phyloP scores from a whole-genome alignment of 2,329 filamentous ascomycete species.

The Dactylellina leptospora region DNA sequence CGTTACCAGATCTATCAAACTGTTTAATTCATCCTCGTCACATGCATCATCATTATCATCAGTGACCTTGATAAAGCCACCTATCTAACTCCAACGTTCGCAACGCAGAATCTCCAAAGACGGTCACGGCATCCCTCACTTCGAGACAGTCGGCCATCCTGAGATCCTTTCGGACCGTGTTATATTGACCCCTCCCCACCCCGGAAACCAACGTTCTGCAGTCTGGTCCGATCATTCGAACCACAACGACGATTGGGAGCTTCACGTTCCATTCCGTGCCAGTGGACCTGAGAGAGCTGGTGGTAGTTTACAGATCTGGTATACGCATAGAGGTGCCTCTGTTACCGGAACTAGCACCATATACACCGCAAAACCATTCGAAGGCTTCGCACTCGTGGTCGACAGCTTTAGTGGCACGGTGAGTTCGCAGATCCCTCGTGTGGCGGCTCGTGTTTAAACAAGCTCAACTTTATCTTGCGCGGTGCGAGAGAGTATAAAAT shows the following conservation, averaged over 20 bases:
- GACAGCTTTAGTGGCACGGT: constrained; percentile 77
- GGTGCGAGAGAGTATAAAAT: background rate
- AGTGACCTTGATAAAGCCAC: constrained; percentile 17
- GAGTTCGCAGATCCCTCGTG: constrained; percentile 61
- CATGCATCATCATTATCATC: background rate
- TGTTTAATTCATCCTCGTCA: background rate
- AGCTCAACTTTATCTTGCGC: background rate
- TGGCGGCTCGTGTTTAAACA: too few relatives aligned
- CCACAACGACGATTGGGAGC: constrained; percentile 75
- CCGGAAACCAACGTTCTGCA: constrained; percentile 83
- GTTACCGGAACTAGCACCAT: constrained; percentile 66
- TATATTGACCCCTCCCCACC: constrained; percentile 86
- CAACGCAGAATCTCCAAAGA: constrained; percentile 71
- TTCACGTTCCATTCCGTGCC: constrained; percentile 86
- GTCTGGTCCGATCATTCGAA: constrained; percentile 77
- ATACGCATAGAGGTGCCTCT: constrained; percentile 53
- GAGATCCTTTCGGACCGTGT: constrained; percentile 85
- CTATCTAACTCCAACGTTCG: constrained; percentile 35
- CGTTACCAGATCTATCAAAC: background rate
- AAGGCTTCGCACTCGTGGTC: constrained; percentile 86
- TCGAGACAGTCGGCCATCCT: constrained; percentile 67
- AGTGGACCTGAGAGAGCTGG: constrained; percentile 83
- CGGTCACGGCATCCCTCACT: constrained; percentile 67
- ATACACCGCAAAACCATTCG: constrained; percentile 67
- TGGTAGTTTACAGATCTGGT: constrained; percentile 92